Base-by-base conservation (phyloP, 2,329 filamentous ascomycete species). In the Pseudocercospora pini-densiflorae region DNA sequence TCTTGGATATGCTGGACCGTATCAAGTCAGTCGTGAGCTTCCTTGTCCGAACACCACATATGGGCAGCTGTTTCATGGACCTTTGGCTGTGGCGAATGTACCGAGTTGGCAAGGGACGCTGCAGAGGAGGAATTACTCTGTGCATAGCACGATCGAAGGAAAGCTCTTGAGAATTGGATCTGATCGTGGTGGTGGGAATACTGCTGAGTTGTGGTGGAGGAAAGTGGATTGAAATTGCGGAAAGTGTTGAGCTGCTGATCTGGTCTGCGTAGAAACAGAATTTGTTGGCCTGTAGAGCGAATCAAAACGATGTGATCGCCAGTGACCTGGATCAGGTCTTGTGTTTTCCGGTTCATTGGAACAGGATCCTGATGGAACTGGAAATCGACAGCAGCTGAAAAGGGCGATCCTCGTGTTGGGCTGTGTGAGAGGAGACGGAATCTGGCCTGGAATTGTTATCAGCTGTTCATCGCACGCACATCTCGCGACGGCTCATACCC, bases 21-120 rank as follows among this genome's bases (percentile, higher is more conserved):
- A 55, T 14, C 51, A 58, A 6, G 51, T 67, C 24, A 65, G 58
- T 27, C 24, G 49, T 12, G 62, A 61, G 19, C 49, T 64, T 53
- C 57, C 61, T 12, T 51, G 47, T 23, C 55, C 62, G 6, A 67
- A 49, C 12, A 62, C 53, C 16, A 62, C 62, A 7, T 43, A 43
- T 19, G 65, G 65, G 33, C 62, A 65, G 9, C 47, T 68, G 16
- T 60, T 65, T n/a, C 59, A 68, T 54, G 66, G 66, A n/a, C 63
- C 66, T 9, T 40, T 68, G 29, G 59, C 55, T 19, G 63, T 68
- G n/a, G 66, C 66, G 21, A 65, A 65, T 59, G 58, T 68, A 49
- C 59, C 53, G 23, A 47, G 23, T 19, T 68, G 66, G 62, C 36
- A 43, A 8, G 49, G 31, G 10, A 49, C 53, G 14, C 24, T 59